Evolutionary conservation across 768 basidiomycete species (phyloP), one percentile per base, ranked within the genome.

Genomic region (Trametes cingulata): DNA sequence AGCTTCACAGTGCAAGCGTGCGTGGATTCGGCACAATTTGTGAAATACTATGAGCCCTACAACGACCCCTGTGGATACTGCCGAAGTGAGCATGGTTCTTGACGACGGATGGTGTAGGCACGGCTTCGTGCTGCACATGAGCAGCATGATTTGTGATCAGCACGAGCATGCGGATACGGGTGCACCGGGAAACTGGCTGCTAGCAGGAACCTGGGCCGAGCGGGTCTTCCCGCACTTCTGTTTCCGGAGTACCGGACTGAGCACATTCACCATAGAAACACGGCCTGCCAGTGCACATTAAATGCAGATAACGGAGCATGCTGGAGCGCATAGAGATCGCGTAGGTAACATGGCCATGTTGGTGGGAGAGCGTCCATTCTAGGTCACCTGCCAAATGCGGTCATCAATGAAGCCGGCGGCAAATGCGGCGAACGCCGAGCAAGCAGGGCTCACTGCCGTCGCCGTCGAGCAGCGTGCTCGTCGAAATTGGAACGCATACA

Each of bases 341-440:
- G 39, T 14, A 47, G 3, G 24, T 14, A 47, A 22, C 20, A 24
- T 3, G 22, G 25, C 13, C 45, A 27, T 41, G 37, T 4, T 27
- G 37, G 51, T 46, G 49, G 19, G 12, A 49, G 56, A 40, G 42
- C 6, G 12, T 39, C 24, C 14, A 15, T 20, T 47, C 58, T 47
- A 46, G 25, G 35, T 47, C 43, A 45, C 42, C 47, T 53, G 43
- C 58, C 58, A 52, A 46, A 59, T 35, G 9, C 25, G 37, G 58
- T 2, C 22, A 13, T 12, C 7, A 24, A 39, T 6, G 27, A 46
- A n/a, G 37, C 55, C n/a, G 33, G 35, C 42, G 43, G 43, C 53
- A 27, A 33, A 2, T 33, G 3, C 53, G 50, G 58, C 51, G 29
- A 46, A 24, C 3, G 33, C 58, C 58, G 58, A 33, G 10, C 13